A percentile compares a stretch with the other conserved stretches of the same genome.
These are phyloP conservation scores for Neonectria faginata DNA, from an alignment of 2,329 filamentous ascomycete species.

Conservation along the genomic window DNA sequence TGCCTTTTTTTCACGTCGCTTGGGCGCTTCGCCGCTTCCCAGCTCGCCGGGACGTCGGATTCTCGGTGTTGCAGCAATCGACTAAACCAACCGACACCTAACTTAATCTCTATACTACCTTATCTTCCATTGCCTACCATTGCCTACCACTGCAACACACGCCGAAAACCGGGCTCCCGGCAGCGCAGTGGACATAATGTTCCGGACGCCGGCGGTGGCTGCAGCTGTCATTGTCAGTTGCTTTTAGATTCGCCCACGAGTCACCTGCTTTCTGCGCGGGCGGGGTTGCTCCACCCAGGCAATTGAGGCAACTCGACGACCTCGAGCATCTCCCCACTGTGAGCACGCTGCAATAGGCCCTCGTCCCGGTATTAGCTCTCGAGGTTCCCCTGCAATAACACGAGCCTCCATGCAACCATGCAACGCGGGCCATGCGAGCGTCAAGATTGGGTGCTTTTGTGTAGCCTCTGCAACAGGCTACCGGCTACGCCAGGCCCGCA, in stretches of 20 bases:
- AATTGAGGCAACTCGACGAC: neutral
- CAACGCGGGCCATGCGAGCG: constrained; percentile 3
- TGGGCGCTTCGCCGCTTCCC: neutral
- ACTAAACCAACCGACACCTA: neutral
- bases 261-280: constrained; percentile 15
- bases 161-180: constrained; percentile 1
- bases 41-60: neutral
- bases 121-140: no score
- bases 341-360: constrained; percentile 4
- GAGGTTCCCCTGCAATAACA: constrained; percentile 11
- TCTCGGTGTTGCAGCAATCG: neutral
- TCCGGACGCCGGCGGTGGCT: neutral
- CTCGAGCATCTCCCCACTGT: neutral
- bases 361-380: constrained; percentile 19
- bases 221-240: constrained; percentile 6
- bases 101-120: no score
- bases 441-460: constrained; percentile 1
- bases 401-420: neutral
- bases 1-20: neutral
- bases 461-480: neutral
- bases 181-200: constrained; percentile 3
- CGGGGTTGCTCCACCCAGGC: constrained; percentile 4
- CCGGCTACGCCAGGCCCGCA: constrained; percentile 5
- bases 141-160: neutral
- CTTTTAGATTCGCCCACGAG: neutral